Conservation (phyloP, 73 alveolate species). For the Paramecium bursaria region DNA sequence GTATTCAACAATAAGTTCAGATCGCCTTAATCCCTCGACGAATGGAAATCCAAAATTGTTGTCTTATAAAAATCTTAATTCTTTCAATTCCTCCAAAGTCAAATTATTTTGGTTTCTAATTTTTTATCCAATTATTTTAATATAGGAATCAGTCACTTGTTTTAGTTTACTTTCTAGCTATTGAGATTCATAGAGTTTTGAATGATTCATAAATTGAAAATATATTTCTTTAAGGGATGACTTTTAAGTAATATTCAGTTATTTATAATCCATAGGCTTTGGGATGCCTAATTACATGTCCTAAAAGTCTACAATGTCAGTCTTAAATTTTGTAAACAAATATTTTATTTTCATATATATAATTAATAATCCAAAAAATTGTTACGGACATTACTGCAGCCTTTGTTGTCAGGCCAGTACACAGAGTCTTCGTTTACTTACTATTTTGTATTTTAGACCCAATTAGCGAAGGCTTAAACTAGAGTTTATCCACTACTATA, state of each 20-base stretch:
- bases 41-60: constrained; percentile 58
- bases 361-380: no score
- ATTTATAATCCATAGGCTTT: constrained; percentile 43
- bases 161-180: neutral
- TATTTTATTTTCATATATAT: no score
- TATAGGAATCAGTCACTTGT: constrained; percentile 3
- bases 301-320: no score
- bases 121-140: constrained; percentile 12
- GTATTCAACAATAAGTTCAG: constrained; percentile 14
- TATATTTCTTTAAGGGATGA: neutral
- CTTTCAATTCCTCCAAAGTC: neutral
- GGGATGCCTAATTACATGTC: no score
- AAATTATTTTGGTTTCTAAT: neutral
- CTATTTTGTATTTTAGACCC: no score
- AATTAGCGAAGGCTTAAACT: no score
- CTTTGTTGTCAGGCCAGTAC: no score
- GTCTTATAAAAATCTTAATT: constrained; percentile 21
- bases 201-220: constrained; percentile 45
- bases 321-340: no score
- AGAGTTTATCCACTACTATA: no score
- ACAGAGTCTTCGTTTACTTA: no score
- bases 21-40: constrained; percentile 53
- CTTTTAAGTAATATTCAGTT: neutral
- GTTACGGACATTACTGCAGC: no score
- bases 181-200: constrained; percentile 3